phyloP scores from a whole-genome alignment of 768 basidiomycete genomes.

The Artomyces pyxidatus region DNA sequence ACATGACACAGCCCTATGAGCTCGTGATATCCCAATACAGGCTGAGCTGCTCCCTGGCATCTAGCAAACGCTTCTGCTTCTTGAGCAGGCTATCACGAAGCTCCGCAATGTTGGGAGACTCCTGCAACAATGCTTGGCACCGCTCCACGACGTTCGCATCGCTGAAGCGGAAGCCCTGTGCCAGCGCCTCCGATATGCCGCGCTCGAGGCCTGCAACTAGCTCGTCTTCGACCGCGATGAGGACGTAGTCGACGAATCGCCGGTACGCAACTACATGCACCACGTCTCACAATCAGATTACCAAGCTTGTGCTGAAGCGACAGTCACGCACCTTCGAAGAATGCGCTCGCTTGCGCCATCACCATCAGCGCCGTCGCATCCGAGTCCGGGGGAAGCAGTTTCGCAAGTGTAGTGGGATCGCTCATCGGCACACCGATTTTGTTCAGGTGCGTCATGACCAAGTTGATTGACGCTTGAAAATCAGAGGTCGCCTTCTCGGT shows the following conservation, averaged over 20 bases:
- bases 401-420: background rate
- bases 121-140: slow-evolving; percentile 1
- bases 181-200: background rate
- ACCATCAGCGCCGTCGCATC: slow-evolving; percentile 5
- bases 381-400: background rate
- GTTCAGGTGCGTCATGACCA: background rate
- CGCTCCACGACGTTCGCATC: slow-evolving; percentile 2
- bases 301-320: background rate
- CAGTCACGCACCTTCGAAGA: slow-evolving; percentile 11
- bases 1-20: no score
- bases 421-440: background rate
- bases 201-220: slow-evolving; percentile 7
- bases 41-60: slow-evolving; percentile 1
- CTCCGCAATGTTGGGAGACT: background rate
- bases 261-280: slow-evolving; percentile 1
- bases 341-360: slow-evolving; percentile 11
- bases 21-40: no score
- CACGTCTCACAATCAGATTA: background rate
- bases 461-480: background rate
- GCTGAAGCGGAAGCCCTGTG: slow-evolving; percentile 1
- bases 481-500: background rate
- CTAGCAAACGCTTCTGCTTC: background rate
- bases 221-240: slow-evolving; percentile 7
- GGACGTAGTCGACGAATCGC: slow-evolving; percentile 12
- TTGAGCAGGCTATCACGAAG: background rate